Conservation (phyloP, 1,284 basidiomycete genomes). For the Ganoderma sinense region DNA sequence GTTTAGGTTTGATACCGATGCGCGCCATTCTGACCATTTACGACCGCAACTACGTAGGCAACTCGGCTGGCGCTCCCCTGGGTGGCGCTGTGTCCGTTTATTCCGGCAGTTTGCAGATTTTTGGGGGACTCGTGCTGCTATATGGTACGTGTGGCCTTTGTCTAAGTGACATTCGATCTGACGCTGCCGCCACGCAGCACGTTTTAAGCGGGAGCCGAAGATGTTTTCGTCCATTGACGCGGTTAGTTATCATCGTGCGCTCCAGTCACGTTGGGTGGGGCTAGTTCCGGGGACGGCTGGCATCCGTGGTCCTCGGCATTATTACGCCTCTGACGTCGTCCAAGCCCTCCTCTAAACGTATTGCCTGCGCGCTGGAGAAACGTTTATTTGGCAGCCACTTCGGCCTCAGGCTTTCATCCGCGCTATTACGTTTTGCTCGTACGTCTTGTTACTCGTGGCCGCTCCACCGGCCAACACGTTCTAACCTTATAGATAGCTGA, state of each 20-base stretch:
- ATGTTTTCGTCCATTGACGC: constrained; percentile 17
- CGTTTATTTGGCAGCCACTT: not conserved
- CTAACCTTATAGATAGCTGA: not conserved
- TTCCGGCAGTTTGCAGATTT: constrained; percentile 25
- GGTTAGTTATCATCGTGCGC: not conserved
- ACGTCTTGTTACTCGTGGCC: not conserved
- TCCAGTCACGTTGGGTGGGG: not conserved
- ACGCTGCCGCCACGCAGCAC: constrained; percentile 10
- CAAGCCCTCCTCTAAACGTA: not conserved
- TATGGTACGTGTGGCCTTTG: constrained; percentile 16
- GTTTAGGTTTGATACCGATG: not conserved
- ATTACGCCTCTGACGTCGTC: not conserved
- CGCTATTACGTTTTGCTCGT: not conserved
- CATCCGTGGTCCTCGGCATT: not conserved
- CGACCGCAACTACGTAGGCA: constrained; percentile 12
- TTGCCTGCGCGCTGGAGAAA: not conserved
- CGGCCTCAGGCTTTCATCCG: not conserved
- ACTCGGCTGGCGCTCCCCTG: constrained; percentile 29
- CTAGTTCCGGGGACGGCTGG: not conserved
- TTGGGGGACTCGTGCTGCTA: constrained; percentile 22
- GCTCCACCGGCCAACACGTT: not conserved
- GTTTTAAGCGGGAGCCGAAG: constrained; percentile 29
- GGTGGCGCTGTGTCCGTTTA: constrained; percentile 25
- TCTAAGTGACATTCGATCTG: not conserved
- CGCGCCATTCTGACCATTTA: not conserved